A percentile compares a stretch with the other conserved stretches of the same genome.
These are phyloP conservation scores for Rhynchosporium graminicola DNA, from an alignment of 2,329 filamentous ascomycete genomes.

Conservation along the genomic window DNA sequence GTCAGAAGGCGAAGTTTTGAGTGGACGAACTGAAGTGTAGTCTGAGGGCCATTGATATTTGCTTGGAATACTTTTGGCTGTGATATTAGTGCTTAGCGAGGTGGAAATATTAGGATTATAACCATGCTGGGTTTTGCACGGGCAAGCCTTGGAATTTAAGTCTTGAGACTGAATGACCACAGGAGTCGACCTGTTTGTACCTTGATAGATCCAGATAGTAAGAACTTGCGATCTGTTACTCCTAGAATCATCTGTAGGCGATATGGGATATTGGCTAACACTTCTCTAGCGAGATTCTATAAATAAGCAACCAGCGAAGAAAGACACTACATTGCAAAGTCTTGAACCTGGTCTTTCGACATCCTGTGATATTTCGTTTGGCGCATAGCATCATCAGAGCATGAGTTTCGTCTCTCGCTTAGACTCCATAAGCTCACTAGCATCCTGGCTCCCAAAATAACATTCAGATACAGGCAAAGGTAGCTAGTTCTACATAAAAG, in stretches of 20 bases:
- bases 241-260: too few species aligned
- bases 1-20: slow-evolving; percentile 46
- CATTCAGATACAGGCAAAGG: slow-evolving; percentile 9
- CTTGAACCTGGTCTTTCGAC: not conserved
- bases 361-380: slow-evolving; percentile 4
- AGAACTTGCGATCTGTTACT: too few species aligned
- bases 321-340: not conserved
- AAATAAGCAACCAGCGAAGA: not conserved
- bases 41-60: not conserved
- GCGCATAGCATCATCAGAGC: not conserved
- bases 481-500: slow-evolving; percentile 5
- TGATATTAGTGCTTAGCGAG: too few species aligned
- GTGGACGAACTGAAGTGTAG: slow-evolving; percentile 21
- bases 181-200: too few species aligned
- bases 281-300: not conserved
- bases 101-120: too few species aligned
- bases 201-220: too few species aligned
- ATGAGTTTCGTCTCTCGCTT: slow-evolving; percentile 2
- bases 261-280: not conserved
- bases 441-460: not conserved
- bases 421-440: not conserved
- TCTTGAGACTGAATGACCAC: too few species aligned
- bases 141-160: too few species aligned
- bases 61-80: too few species aligned
- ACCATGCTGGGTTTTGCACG: too few species aligned